Base-by-base conservation (phyloP, 2,329 filamentous ascomycete genomes). In the Clarireedia hainanense region DNA sequence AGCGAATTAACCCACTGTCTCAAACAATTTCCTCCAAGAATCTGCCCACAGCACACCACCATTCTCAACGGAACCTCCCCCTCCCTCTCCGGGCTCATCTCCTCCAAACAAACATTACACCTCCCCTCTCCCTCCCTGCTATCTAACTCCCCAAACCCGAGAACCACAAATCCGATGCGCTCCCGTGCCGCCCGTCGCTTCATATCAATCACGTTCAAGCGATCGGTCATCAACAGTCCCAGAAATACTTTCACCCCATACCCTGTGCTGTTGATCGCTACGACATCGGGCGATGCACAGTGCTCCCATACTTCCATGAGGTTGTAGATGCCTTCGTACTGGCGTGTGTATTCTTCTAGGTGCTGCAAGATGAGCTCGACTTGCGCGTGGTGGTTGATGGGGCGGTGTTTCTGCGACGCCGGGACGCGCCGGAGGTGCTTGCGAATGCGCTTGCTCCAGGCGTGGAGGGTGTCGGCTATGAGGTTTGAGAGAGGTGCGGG, bases 1-100 rank as follows among this genome's bases (percentile, higher is more conserved):
- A 30, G 6, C 6, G 27, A 3, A 9, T 26, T 24, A 5, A 63
- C 37, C 63, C 63, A 64, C 10, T 23, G 20, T 27, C 56, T 58
- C 12, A 66, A 30, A 34, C 63, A 67, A 9, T 48, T 17, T 12
- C 24, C 46, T 9, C 64, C 63, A 26, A 66, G 52, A 14, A 60
- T 51, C 27, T 64, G 58, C 1, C 50, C 49, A 50, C 65, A 67
- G 50, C 64, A 67, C 12, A 59, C 57, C 2, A 60, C 50, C 40
- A 67, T 39, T 26, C 56, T 47, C 23, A 66, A 50, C 1, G 58
- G 54, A 6, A 10, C 20, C 27, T 65, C 64, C 6, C 37, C 5
- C 12, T 14, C 37, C 37, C 2, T 14, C n/a, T 39, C 12, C n/a
- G 37, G 4, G 3, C 6, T 40, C 37, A 40, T 40, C 37, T 40